These are phyloP conservation scores for Alternaria sp. DNA, from an alignment of 2,329 filamentous ascomycete genomes.

Conservation along the genomic window DNA sequence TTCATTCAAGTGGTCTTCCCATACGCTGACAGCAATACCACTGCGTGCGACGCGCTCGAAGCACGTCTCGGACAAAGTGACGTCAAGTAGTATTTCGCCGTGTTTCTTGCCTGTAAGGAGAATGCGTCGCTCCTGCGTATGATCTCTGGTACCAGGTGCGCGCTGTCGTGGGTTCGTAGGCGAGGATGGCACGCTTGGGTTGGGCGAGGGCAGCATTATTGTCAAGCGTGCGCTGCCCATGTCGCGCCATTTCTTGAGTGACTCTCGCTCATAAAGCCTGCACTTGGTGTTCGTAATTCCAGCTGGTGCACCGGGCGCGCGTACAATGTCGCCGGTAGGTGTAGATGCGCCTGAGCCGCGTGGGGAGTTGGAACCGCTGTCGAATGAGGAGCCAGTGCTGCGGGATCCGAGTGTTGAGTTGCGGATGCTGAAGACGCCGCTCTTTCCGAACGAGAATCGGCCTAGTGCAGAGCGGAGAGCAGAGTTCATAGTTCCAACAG, in stretches of 20 bases:
- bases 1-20: constrained; percentile 64
- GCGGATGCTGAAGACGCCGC: constrained; percentile 80
- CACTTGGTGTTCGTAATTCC: constrained; percentile 84
- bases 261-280: constrained; percentile 80
- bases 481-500: constrained; percentile 76
- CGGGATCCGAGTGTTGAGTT: constrained; percentile 74
- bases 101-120: constrained; percentile 76
- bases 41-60: constrained; percentile 84
- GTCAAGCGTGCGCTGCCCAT: constrained; percentile 84
- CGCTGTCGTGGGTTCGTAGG: constrained; percentile 36
- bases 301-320: constrained; percentile 56
- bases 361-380: constrained; percentile 50
- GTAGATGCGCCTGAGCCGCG: constrained; percentile 44
- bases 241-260: constrained; percentile 83
- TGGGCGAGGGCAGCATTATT: constrained; percentile 73
- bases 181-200: constrained; percentile 55
- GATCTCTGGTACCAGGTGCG: constrained; percentile 47
- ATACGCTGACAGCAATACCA: constrained; percentile 87
- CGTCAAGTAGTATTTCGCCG: constrained; percentile 76
- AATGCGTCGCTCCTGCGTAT: constrained; percentile 79
- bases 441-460: constrained; percentile 71
- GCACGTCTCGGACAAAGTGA: constrained; percentile 81
- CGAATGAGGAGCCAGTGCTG: constrained; percentile 59
- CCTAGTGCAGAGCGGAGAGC: constrained; percentile 76
- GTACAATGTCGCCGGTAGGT: constrained; percentile 31